Conservation (phyloP, 108 stramenopile genomes). For the Phaeodactylum tricornutum region DNA sequence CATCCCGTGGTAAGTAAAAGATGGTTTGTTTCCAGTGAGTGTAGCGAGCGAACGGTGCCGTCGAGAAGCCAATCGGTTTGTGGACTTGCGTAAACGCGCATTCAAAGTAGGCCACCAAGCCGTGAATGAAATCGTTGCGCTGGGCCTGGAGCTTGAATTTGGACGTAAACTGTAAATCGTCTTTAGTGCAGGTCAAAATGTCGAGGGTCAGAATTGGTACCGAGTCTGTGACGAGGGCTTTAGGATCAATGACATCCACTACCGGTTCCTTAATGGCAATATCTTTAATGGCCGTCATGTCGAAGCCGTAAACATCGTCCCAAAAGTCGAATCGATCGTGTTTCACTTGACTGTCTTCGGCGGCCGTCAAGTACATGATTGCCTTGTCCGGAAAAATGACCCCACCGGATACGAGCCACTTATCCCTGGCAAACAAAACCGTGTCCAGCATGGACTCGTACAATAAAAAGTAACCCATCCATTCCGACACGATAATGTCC, state of each 20-base stretch:
- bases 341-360: conserved; percentile 82
- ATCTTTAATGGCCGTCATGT: conserved; percentile 89
- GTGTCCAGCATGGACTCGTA: conserved; percentile 98
- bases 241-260: conserved; percentile 87
- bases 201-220: conserved; percentile 85
- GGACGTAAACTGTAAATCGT: conserved; percentile 74
- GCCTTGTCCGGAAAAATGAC: conserved; percentile 93
- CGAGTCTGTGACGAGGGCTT: conserved; percentile 66
- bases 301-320: conserved; percentile 95
- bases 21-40: conserved; percentile 99
- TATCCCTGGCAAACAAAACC: conserved; percentile 86
- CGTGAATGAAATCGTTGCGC: conserved; percentile 86
- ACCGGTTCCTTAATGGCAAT: conserved; percentile 89
- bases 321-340: conserved; percentile 79
- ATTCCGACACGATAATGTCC: conserved; percentile 96
- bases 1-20: conserved; percentile 53
- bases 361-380: conserved; percentile 73
- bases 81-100: conserved; percentile 88
- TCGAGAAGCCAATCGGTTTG: conserved; percentile 93
- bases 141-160: conserved; percentile 55
- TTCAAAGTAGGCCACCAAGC: conserved; percentile 92
- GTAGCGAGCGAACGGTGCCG: conserved; percentile 85
- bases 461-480: conserved; percentile 98
- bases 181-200: conserved; percentile 80
- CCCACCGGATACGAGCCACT: conserved; percentile 65